These are phyloP conservation scores for Colletotrichum falcatum DNA, from an alignment of 2,329 filamentous ascomycete species.

Conservation along the genomic window DNA sequence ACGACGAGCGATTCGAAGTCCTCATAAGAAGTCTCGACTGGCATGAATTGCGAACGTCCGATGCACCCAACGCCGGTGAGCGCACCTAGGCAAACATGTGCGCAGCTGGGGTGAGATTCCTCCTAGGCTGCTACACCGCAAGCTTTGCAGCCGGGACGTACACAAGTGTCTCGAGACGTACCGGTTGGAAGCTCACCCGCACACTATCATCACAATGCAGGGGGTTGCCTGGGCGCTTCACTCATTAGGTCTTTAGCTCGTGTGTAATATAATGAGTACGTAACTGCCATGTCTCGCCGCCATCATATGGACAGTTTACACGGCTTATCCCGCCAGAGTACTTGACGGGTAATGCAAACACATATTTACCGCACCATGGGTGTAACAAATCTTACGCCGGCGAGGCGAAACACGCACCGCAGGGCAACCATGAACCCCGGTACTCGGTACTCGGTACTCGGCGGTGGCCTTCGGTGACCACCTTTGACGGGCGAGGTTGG, in stretches of 20 bases:
- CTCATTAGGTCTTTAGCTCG: background rate
- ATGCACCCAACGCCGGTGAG: background rate
- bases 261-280: background rate
- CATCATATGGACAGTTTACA: background rate
- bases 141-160: background rate
- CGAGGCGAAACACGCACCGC: background rate
- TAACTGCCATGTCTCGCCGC: background rate
- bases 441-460: too few relatives aligned
- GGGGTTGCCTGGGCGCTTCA: background rate
- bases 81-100: background rate
- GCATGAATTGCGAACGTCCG: background rate
- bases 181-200: too few relatives aligned
- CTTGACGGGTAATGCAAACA: background rate
- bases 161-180: background rate
- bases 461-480: background rate
- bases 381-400: background rate
- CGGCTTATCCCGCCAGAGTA: background rate
- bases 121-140: background rate
- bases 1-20: background rate
- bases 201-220: background rate
- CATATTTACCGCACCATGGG: background rate
- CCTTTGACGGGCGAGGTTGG: background rate
- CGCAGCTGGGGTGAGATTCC: background rate
- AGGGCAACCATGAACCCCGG: background rate
- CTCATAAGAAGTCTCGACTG: background rate